Conservation (phyloP, 164 flowering plant genomes). For the Pachysandra terminalis region DNA sequence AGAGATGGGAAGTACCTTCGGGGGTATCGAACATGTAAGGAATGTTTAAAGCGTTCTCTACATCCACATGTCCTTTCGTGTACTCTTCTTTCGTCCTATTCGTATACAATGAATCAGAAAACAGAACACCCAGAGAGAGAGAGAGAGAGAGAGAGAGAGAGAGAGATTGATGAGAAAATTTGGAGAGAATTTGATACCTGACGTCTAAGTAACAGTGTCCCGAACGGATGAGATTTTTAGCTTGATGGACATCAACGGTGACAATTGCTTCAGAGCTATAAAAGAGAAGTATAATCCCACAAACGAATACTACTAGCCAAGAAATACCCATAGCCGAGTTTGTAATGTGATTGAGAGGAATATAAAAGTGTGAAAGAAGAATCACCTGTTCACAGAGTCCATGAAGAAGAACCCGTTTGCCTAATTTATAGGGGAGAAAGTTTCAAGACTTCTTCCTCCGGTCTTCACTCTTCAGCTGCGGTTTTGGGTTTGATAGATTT, state of each 20-base stretch:
- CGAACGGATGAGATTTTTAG: slow-evolving; percentile 48
- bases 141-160: no score
- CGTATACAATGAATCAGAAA: neutral
- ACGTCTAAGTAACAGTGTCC: slow-evolving; percentile 68
- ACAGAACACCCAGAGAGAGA: neutral
- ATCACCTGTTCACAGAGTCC: slow-evolving; percentile 23
- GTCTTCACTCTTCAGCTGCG: no score
- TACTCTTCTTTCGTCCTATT: slow-evolving; percentile 80
- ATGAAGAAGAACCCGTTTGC: slow-evolving; percentile 2
- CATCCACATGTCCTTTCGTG: slow-evolving; percentile 54
- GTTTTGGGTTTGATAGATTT: no score
- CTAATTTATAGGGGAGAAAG: neutral
- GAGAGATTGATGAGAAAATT: neutral
- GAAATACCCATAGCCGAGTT: slow-evolving; percentile 11
- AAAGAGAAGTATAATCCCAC: slow-evolving; percentile 14
- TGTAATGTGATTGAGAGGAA: neutral
- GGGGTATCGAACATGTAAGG: slow-evolving; percentile 72
- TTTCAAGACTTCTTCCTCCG: no score
- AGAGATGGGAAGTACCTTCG: slow-evolving; percentile 41
- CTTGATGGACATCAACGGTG: slow-evolving; percentile 63
- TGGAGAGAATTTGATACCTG: slow-evolving; percentile 31
- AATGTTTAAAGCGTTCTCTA: slow-evolving; percentile 47
- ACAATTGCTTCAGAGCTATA: slow-evolving; percentile 42
- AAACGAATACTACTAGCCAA: slow-evolving; percentile 7
- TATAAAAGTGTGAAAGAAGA: neutral